Evolutionary conservation across 139 green algal genomes (phyloP), one percentile per base, ranked within the genome.

Genomic region (Raphidocelis subcapitata): DNA sequence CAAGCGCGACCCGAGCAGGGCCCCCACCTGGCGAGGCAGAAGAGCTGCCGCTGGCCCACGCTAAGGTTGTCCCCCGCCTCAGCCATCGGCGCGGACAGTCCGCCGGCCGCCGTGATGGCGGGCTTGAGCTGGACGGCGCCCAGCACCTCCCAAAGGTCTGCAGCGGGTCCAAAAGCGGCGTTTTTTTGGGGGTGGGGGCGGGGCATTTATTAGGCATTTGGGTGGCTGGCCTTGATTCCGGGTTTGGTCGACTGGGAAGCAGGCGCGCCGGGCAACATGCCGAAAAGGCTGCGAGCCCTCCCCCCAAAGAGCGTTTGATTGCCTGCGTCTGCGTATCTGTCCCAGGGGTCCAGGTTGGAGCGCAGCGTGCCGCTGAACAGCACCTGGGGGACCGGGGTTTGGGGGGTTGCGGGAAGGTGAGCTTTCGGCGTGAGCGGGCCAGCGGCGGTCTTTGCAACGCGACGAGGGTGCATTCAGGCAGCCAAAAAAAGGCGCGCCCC

Each of bases 281-380:
- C n/a, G n/a, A n/a, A n/a, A n/a, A n/a, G n/a, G n/a, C n/a, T n/a
- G n/a, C n/a, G n/a, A n/a, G n/a, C n/a, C n/a, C n/a, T n/a, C n/a
- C n/a, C n/a, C n/a, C n/a, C n/a, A n/a, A n/a, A n/a, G n/a, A n/a
- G n/a, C n/a, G n/a, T n/a, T n/a, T n/a, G n/a, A n/a, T n/a, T n/a
- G n/a, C 31, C 65, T 0, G 51, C 69, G 62, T 92, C 87, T 5
- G 70, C 46, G 65, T 87, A 80, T 2, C 59, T 14, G 49, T 78
- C 70, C 82, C 86, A 93, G 60, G 92, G 92, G 76, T 97, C 92
- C 44, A 97, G 71, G 75, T 97, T 95, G 60, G 62, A 80, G 29
- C 93, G 81, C 36, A 97, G 64, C 2, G 83, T 93, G 72, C 92
- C 88, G 33, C 75, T 90, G 82, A 97, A 95, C 16, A 96, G 80